phyloP scores from a whole-genome alignment of 116 monocot species.

The Zostera marina region DNA sequence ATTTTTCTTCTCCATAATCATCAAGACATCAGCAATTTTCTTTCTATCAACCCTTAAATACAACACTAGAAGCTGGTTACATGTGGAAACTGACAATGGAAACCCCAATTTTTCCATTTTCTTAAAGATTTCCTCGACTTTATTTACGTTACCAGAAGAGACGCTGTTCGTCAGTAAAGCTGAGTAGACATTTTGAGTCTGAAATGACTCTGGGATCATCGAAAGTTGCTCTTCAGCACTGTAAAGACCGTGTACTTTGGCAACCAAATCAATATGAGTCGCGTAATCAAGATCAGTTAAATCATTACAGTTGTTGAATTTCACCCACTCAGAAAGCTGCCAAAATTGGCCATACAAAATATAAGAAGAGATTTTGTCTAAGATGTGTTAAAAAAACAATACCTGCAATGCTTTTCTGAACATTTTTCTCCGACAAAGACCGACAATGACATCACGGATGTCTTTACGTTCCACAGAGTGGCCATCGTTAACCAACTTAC shows the following conservation, averaged over 20 bases:
- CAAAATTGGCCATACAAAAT: background rate
- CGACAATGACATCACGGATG: background rate
- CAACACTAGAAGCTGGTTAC: constrained; percentile 69
- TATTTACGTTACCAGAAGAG: constrained; percentile 22
- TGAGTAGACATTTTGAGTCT: constrained; percentile 40
- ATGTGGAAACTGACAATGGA: constrained; percentile 37
- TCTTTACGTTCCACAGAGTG: background rate
- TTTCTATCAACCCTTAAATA: constrained; percentile 48
- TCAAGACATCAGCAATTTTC: constrained; percentile 61
- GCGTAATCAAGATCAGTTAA: constrained; percentile 56
- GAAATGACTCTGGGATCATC: constrained; percentile 46
- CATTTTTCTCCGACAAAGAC: background rate
- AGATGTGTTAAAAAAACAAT: background rate
- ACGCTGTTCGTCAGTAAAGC: constrained; percentile 63
- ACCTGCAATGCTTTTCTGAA: background rate
- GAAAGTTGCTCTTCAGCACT: constrained; percentile 49
- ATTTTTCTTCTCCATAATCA: constrained; percentile 70
- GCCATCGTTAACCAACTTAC: background rate
- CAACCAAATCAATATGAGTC: constrained; percentile 47
- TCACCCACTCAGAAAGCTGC: constrained; percentile 77
- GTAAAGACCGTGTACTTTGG: constrained; percentile 37
- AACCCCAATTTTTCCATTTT: constrained; percentile 54
- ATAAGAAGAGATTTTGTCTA: background rate
- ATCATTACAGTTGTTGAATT: constrained; percentile 28
- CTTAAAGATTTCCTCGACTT: constrained; percentile 62